phyloP scores from a whole-genome alignment of 257 asterid species.

The Leonotis leonurus region DNA sequence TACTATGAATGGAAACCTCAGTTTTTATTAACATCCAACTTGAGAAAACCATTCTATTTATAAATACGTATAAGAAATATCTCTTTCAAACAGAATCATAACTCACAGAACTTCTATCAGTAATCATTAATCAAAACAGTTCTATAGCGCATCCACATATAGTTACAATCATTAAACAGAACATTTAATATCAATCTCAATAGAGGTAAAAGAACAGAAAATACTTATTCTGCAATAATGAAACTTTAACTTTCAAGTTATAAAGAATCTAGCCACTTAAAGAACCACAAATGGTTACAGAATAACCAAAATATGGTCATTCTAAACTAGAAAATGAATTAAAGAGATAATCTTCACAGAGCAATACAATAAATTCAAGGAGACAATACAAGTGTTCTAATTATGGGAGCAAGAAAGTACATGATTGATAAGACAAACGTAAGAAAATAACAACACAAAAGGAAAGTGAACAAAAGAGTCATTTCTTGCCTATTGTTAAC shows the following conservation, averaged over 20 bases:
- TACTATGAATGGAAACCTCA: background rate
- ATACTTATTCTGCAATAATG: background rate
- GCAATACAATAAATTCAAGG: background rate
- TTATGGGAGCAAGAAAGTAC: background rate
- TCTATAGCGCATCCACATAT: background rate
- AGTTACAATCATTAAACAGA: background rate
- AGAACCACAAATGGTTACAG: background rate
- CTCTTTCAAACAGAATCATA: background rate
- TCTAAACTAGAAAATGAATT: background rate
- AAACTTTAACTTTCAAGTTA: too few relatives aligned
- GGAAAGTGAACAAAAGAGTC: background rate
- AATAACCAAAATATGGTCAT: background rate
- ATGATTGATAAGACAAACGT: background rate
- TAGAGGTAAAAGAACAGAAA: background rate
- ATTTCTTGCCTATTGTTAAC: conserved; percentile 66
- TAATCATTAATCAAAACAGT: background rate
- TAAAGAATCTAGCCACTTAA: background rate
- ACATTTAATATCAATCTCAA: background rate
- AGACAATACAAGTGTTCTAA: background rate
- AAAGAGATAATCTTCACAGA: background rate
- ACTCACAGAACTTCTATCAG: background rate
- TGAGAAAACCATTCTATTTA: background rate
- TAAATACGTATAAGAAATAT: background rate
- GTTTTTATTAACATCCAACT: background rate
- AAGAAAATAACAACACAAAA: background rate